phyloP scores from a whole-genome alignment of 75 land plant genomes.

The Cryptomeria japonica region DNA sequence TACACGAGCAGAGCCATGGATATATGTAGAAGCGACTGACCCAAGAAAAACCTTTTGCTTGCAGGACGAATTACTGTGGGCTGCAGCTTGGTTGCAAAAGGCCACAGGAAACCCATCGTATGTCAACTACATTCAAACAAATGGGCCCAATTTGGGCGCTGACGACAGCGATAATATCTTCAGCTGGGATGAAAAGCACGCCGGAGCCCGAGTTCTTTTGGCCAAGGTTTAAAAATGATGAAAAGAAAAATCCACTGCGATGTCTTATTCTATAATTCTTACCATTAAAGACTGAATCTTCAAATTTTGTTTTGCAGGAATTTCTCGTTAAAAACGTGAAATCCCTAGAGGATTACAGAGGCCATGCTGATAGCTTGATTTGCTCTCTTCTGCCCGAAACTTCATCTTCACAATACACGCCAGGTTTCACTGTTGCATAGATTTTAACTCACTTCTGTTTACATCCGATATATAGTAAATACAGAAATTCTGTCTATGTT shows the following conservation, averaged over 20 bases:
- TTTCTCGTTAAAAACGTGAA: constrained; percentile 5
- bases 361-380: constrained; percentile 26
- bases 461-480: too few relatives aligned
- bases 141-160: constrained; percentile 15
- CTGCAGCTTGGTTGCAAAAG: constrained; percentile 46
- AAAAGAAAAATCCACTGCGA: background rate
- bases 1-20: too few relatives aligned
- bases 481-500: too few relatives aligned
- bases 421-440: too few relatives aligned
- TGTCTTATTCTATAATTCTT: background rate
- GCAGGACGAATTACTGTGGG: constrained; percentile 45
- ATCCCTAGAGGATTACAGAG: constrained; percentile 17
- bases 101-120: constrained; percentile 23
- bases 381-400: constrained; percentile 20
- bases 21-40: background rate
- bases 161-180: constrained; percentile 14
- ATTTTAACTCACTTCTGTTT: too few relatives aligned
- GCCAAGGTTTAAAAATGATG: constrained; percentile 18
- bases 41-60: background rate
- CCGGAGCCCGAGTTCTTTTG: constrained; percentile 34
- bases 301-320: background rate
- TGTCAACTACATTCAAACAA: constrained; percentile 27
- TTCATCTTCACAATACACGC: background rate
- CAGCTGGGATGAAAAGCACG: constrained; percentile 53
- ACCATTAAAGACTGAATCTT: background rate